Evolutionary conservation across 805 yeast species (phyloP).

Genomic region (Kluyveromyces lactis): DNA sequence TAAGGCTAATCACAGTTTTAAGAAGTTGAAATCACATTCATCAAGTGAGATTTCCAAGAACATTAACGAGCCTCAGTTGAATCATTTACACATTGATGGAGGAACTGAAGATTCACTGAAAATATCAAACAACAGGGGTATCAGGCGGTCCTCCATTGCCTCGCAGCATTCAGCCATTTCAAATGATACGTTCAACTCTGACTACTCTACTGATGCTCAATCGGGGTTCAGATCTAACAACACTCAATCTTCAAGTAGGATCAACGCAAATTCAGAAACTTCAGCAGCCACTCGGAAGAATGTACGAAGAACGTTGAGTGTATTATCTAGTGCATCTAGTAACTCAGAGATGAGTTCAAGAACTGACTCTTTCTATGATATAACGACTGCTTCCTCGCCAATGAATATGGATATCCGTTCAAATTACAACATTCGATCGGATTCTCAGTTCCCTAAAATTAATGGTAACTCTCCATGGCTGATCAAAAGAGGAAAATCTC

Average conservation of each 20-base stretch:
- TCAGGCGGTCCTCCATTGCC: conserved; percentile 43
- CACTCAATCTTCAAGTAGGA: conserved; percentile 1
- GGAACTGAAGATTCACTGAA: conserved; percentile 12
- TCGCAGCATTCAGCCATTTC: conserved; percentile 45
- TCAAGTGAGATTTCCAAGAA: conserved; percentile 19
- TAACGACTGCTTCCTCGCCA: conserved; percentile 28
- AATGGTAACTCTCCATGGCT: conserved; percentile 10
- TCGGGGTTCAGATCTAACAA: conserved; percentile 9
- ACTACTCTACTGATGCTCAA: conserved; percentile 36
- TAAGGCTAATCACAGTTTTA: conserved; percentile 13
- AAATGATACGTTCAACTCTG: conserved; percentile 40
- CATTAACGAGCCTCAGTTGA: neutral
- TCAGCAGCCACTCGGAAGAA: neutral
- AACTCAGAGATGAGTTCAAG: conserved; percentile 33
- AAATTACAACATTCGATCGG: conserved; percentile 1
- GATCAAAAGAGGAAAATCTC: conserved; percentile 20
- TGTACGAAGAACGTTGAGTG: conserved; percentile 29
- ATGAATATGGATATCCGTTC: conserved; percentile 13
- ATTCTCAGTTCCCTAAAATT: conserved; percentile 5
- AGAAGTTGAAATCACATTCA: conserved; percentile 19
- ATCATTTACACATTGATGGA: neutral
- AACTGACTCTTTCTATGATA: conserved; percentile 34
- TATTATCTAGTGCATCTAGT: conserved; percentile 33
- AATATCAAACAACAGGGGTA: conserved; percentile 12
- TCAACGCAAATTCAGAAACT: neutral